A percentile compares a stretch with the other conserved stretches of the same genome.
phyloP scores from a whole-genome alignment of 2,329 filamentous ascomycete genomes.

The Penicillium fuscoglaucum region DNA sequence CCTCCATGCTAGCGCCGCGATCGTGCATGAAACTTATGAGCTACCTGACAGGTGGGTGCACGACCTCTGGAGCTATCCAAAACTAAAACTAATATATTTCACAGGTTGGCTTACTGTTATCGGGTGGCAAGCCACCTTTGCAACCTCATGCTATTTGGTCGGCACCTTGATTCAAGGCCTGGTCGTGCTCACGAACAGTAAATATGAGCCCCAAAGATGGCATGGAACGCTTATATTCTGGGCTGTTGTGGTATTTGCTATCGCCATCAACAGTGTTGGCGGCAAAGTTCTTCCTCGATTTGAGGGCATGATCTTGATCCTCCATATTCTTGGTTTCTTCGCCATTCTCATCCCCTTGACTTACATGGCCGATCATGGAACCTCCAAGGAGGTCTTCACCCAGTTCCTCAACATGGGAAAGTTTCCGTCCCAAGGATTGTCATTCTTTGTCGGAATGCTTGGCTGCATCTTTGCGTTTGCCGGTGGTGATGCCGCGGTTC shows the following conservation, averaged over 20 bases:
- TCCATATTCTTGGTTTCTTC: conserved; percentile 56
- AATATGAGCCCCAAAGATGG: conserved; percentile 46
- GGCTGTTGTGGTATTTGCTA: conserved; percentile 42
- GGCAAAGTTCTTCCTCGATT: conserved; percentile 48
- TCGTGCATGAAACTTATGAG: conserved; percentile 39
- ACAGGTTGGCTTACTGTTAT: conserved; percentile 44
- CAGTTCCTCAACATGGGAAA: conserved; percentile 50
- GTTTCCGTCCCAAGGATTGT: conserved; percentile 47
- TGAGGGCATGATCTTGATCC: conserved; percentile 51
- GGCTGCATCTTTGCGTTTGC: conserved; percentile 41
- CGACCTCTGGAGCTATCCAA: not conserved
- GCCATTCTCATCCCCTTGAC: conserved; percentile 52
- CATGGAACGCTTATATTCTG: conserved; percentile 53
- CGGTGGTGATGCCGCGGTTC: conserved; percentile 41
- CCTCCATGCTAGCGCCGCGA: conserved; percentile 42
- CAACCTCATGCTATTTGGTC: conserved; percentile 35
- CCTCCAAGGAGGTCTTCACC: conserved; percentile 48
- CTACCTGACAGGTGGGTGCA: conserved; percentile 35
- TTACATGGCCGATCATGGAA: conserved; percentile 44
- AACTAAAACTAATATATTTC: not conserved
- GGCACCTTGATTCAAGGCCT: conserved; percentile 41
- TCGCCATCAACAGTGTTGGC: conserved; percentile 48
- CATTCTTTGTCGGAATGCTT: conserved; percentile 40
- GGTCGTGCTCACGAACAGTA: conserved; percentile 37
- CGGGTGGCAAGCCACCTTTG: conserved; percentile 47